Base-by-base conservation (phyloP, 169 alveolate genomes). In the Perkinsus olseni region DNA sequence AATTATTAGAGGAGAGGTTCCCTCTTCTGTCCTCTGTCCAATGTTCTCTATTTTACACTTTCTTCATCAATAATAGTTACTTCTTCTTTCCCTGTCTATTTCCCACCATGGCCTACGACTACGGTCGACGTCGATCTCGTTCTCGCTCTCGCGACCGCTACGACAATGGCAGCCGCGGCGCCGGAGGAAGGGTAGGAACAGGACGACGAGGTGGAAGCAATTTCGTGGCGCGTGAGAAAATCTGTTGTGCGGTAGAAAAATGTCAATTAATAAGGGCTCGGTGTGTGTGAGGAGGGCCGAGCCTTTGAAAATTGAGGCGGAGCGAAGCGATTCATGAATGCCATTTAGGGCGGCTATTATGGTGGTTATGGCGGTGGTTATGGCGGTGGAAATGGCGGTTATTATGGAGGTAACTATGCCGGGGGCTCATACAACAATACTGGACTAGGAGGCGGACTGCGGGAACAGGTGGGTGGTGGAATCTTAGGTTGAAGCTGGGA, bases 401-500 rank as follows among this genome's bases (percentile, higher is more conserved):
- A 95, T 6, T 94, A 93, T 91, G 94, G 74, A 45, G 51, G 45
- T 48, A 92, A 91, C 51, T 50, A 38, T 90, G 50, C 39, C 0
- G 92, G 92, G 62, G 50, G 92, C 8, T 39, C 92, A 1, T 38
- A 90, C 20, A 39, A 90, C 39, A 90, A 90, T 90, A 39, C 92
- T 8, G 50, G 92, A 93, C 39, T 74, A 17, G 93, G 91, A 74
- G 74, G 74, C 17, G 92, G 51, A n/a, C 62, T 91, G 50, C 51
- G 51, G 45, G 92, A 48, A 48, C 74, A 39, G 92, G 94, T 74
- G 93, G 94, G 91, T 45, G 17, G 62, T n/a, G n/a, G n/a, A n/a
- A 93, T 91, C 82, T 94, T 96, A 82, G 98, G 98, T 8, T 94
- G 94, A 90, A 96, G 95, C 90, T 92, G 97, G 91, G 90, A 39